Percentiles rank a stretch among this genome's conserved stretches.
phyloP scores from a whole-genome alignment of 2,329 filamentous ascomycete genomes.

The Akanthomyces dipterigenus region DNA sequence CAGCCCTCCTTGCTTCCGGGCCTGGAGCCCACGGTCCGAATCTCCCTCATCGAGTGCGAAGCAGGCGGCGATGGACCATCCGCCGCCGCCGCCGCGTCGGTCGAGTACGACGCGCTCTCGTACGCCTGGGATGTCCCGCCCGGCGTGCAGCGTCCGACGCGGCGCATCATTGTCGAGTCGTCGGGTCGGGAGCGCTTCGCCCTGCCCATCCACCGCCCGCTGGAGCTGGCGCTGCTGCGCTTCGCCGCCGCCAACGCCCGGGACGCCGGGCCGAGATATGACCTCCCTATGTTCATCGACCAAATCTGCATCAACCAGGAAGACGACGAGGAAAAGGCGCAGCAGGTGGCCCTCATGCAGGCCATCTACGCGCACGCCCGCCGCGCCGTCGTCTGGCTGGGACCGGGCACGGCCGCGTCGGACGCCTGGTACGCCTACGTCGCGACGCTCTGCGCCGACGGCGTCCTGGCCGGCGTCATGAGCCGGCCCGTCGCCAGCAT shows the following conservation, averaged over 20 bases:
- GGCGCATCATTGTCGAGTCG: slow-evolving; percentile 22
- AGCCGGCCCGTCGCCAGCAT: slow-evolving; percentile 18
- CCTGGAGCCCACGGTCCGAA: slow-evolving; percentile 19
- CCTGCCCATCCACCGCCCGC: slow-evolving; percentile 22
- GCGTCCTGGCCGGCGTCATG: slow-evolving; percentile 19
- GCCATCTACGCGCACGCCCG: slow-evolving; percentile 22
- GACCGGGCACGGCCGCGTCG: slow-evolving; percentile 17
- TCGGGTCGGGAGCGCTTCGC: slow-evolving; percentile 1
- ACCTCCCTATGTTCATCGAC: slow-evolving; percentile 23
- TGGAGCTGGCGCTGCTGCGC: slow-evolving; percentile 23
- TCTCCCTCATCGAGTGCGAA: slow-evolving; percentile 21
- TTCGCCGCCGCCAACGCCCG: slow-evolving; percentile 10
- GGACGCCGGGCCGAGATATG: not conserved
- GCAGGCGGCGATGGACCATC: not conserved
- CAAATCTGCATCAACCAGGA: slow-evolving; percentile 27
- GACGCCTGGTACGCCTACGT: slow-evolving; percentile 18
- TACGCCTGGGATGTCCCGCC: slow-evolving; percentile 23
- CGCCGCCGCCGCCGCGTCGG: slow-evolving; percentile 1
- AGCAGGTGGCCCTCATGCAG: slow-evolving; percentile 24
- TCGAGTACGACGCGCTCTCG: slow-evolving; percentile 24
- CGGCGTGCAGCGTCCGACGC: slow-evolving; percentile 12
- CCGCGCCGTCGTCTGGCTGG: slow-evolving; percentile 24
- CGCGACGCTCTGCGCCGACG: slow-evolving; percentile 16
- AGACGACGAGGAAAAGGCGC: slow-evolving; percentile 18
- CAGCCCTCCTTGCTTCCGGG: slow-evolving; percentile 15